Conservation (phyloP, 768 basidiomycete genomes). For the Tricholoma saponaceum region DNA sequence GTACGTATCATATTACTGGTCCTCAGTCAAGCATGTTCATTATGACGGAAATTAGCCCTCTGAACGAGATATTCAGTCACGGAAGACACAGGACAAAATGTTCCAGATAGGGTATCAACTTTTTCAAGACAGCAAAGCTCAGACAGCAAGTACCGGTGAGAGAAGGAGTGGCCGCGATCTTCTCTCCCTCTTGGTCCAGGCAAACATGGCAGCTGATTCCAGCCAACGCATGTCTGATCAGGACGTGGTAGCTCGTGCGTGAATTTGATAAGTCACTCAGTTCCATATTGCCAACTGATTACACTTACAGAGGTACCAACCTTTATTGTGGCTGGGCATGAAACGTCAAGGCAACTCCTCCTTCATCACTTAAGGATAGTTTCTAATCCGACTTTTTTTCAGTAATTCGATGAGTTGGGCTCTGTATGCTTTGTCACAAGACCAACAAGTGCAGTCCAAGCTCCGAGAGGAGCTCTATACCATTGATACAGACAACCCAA, state of each 20-base stretch:
- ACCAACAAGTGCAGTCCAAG: slow-evolving; percentile 45
- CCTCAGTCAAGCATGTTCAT: neutral
- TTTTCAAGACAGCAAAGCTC: slow-evolving; percentile 37
- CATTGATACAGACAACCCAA: slow-evolving; percentile 50
- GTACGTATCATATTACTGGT: slow-evolving; percentile 18
- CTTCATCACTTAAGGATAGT: neutral
- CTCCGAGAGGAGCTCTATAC: slow-evolving; percentile 54
- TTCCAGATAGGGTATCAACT: slow-evolving; percentile 38
- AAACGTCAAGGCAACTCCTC: slow-evolving; percentile 36
- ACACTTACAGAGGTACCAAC: slow-evolving; percentile 39
- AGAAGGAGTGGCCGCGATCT: slow-evolving; percentile 38
- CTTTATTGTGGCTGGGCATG: slow-evolving; percentile 45
- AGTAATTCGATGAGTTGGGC: slow-evolving; percentile 50
- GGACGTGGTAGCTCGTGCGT: slow-evolving; percentile 15
- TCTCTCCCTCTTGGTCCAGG: slow-evolving; percentile 39
- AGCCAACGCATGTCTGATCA: slow-evolving; percentile 15
- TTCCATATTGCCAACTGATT: neutral
- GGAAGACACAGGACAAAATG: slow-evolving; percentile 31
- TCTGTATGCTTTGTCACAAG: slow-evolving; percentile 47
- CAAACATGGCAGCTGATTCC: slow-evolving; percentile 50
- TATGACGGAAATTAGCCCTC: slow-evolving; percentile 10
- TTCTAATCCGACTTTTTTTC: neutral
- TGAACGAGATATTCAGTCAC: slow-evolving; percentile 11
- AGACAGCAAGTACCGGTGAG: slow-evolving; percentile 7
- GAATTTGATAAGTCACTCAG: neutral